A percentile compares a stretch with the other conserved stretches of the same genome.
phyloP scores from a whole-genome alignment of 2,329 filamentous ascomycete species.

The Penicillium sp. region DNA sequence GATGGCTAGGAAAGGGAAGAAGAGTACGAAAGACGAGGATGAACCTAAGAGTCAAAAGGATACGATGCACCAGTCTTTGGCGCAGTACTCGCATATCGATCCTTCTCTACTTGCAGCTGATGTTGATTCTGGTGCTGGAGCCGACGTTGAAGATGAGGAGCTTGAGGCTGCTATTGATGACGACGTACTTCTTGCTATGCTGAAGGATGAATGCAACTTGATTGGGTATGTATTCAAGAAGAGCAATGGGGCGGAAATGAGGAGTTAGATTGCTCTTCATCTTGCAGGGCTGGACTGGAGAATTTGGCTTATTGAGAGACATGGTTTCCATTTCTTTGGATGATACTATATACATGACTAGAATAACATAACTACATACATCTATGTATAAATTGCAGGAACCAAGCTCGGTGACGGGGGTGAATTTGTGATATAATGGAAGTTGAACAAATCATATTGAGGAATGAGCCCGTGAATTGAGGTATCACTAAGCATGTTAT shows the following conservation, averaged over 20 bases:
- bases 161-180: conserved; percentile 33
- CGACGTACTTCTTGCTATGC: conserved; percentile 35
- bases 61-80: conserved; percentile 45
- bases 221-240: conserved; percentile 45
- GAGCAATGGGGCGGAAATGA: conserved; percentile 26
- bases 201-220: conserved; percentile 41
- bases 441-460: no score
- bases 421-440: no score
- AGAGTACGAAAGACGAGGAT: not conserved
- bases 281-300: no score
- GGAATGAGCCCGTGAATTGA: no score
- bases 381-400: not conserved
- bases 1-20: conserved; percentile 3
- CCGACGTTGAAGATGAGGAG: conserved; percentile 12
- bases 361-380: not conserved
- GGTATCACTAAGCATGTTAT: no score
- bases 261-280: not conserved
- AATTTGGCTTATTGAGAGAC: not conserved
- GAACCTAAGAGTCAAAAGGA: conserved; percentile 27
- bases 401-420: no score
- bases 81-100: conserved; percentile 46
- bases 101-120: conserved; percentile 29
- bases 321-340: not conserved
- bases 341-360: not conserved
- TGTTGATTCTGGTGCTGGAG: conserved; percentile 1